Percentiles rank a stretch among this genome's conserved stretches.
Conservation (phyloP, 805 yeast genomes). For the Pichia gijzeniarum region DNA sequence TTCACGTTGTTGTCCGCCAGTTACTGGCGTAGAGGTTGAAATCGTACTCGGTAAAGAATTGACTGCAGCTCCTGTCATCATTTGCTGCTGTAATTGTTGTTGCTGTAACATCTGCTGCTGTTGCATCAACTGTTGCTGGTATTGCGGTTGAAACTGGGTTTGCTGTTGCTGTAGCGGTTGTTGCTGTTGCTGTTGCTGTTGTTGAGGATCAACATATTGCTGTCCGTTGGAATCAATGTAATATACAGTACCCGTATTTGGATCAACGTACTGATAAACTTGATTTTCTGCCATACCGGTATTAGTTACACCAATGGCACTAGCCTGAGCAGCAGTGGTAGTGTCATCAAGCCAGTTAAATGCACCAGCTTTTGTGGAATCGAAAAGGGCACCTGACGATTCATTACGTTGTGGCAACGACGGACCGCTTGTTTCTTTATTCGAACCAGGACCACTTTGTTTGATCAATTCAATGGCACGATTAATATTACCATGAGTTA, state of each 20-base stretch:
- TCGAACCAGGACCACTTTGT: constrained; percentile 27
- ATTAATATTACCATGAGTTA: constrained; percentile 53
- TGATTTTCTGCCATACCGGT: constrained; percentile 30
- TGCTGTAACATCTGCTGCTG: constrained; percentile 14
- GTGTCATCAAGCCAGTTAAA: constrained; percentile 33
- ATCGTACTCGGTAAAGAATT: constrained; percentile 3
- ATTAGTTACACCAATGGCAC: constrained; percentile 26
- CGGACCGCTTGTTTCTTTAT: constrained; percentile 34
- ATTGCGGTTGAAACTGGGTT: constrained; percentile 19
- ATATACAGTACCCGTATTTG: constrained; percentile 58
- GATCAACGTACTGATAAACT: constrained; percentile 65
- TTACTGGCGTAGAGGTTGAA: too few relatives aligned
- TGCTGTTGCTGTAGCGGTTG: constrained; percentile 19
- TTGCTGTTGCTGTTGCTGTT: constrained; percentile 23
- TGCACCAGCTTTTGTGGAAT: constrained; percentile 27
- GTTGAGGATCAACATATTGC: constrained; percentile 47
- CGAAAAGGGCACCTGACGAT: constrained; percentile 26
- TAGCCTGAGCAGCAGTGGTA: constrained; percentile 3
- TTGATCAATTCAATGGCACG: constrained; percentile 54
- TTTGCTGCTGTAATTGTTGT: constrained; percentile 16
- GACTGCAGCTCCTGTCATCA: constrained; percentile 21
- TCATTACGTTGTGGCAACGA: constrained; percentile 37
- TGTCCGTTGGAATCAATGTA: constrained; percentile 67
- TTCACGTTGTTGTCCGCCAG: constrained; percentile 2
- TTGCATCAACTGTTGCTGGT: constrained; percentile 1